Percentiles rank a stretch among this genome's conserved stretches.
Evolutionary conservation across 805 yeast genomes (phyloP).

Genomic region (Metschnikowia lochheadii): DNA sequence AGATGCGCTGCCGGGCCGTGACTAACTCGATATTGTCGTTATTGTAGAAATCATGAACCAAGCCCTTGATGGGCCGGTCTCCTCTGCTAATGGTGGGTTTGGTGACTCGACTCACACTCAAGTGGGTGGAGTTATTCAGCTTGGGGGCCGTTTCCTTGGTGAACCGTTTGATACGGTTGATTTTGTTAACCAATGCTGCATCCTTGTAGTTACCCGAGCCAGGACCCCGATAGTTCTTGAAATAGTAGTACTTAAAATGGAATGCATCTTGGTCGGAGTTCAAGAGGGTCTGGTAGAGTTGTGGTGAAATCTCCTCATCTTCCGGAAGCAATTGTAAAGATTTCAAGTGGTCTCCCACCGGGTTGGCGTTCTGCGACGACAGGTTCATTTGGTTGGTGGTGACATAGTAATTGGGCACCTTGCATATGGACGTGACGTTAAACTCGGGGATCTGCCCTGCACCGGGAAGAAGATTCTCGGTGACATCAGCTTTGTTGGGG

Average conservation of each 20-base stretch:
- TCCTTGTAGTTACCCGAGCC: slow-evolving; percentile 45
- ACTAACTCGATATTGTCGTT: slow-evolving; percentile 29
- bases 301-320: slow-evolving; percentile 27
- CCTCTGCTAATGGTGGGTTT: slow-evolving; percentile 15
- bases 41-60: slow-evolving; percentile 32
- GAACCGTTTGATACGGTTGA: slow-evolving; percentile 29
- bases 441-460: slow-evolving; percentile 43
- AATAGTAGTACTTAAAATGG: slow-evolving; percentile 37
- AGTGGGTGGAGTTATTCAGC: slow-evolving; percentile 23
- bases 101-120: slow-evolving; percentile 16
- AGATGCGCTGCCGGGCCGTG: slow-evolving; percentile 26
- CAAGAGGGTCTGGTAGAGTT: slow-evolving; percentile 32
- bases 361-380: slow-evolving; percentile 20
- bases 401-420: slow-evolving; percentile 40
- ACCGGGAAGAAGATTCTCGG: slow-evolving; percentile 40
- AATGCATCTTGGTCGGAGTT: slow-evolving; percentile 35
- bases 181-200: slow-evolving; percentile 37
- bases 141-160: slow-evolving; percentile 11
- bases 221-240: slow-evolving; percentile 41
- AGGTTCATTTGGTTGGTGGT: slow-evolving; percentile 24
- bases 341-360: slow-evolving; percentile 9
- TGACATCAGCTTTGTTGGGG: slow-evolving; percentile 37
- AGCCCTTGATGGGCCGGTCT: slow-evolving; percentile 33
- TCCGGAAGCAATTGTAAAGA: slow-evolving; percentile 18
- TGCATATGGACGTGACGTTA: slow-evolving; percentile 37